Evolutionary conservation across 208 protist species (phyloP).

Genomic region (Phytomonas sp.): DNA sequence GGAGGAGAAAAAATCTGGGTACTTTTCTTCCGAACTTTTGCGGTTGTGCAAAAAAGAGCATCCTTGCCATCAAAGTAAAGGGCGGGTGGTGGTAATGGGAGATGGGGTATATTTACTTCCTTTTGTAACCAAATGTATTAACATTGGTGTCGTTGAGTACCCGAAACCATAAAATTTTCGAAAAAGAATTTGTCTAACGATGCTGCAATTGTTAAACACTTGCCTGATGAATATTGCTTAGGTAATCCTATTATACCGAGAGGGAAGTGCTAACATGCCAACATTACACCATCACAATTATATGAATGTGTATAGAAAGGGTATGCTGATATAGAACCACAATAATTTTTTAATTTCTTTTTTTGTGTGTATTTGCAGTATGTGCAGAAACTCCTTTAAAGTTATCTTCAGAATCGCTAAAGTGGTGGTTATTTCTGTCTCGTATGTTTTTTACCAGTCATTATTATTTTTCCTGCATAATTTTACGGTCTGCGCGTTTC

Average conservation of each 20-base stretch:
- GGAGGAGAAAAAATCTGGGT: background rate
- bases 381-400: background rate
- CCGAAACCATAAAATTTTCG: background rate
- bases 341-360: background rate
- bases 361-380: background rate
- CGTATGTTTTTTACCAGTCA: background rate
- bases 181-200: background rate
- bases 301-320: background rate
- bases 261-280: background rate
- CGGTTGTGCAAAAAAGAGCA: background rate
- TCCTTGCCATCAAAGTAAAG: background rate
- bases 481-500: background rate
- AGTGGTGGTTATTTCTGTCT: background rate
- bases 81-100: background rate
- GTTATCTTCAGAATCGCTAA: background rate
- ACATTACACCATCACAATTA: background rate
- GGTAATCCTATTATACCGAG: background rate
- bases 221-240: background rate
- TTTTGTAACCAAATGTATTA: background rate
- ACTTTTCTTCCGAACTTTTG: background rate
- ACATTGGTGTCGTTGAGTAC: background rate
- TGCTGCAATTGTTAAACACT: conserved; percentile 1
- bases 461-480: background rate
- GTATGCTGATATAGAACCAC: background rate
- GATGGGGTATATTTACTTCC: background rate